phyloP scores from a whole-genome alignment of 345 rosid species.

The Brassica rapa region DNA sequence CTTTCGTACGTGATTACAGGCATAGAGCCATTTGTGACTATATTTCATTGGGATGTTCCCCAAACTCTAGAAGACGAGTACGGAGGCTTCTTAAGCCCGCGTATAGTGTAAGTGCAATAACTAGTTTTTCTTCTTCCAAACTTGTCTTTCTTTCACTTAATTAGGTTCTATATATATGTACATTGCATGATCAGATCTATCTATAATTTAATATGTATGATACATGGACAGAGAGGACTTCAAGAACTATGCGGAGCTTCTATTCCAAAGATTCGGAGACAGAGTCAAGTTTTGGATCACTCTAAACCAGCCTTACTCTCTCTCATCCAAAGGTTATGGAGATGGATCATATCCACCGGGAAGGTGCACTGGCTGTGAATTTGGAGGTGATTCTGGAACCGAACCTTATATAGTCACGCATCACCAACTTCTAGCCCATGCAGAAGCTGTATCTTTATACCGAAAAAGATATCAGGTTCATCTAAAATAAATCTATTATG shows the following conservation, averaged over 20 bases:
- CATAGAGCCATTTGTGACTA: slow-evolving; percentile 38
- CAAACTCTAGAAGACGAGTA: slow-evolving; percentile 37
- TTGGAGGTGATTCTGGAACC: slow-evolving; percentile 25
- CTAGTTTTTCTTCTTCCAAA: neutral
- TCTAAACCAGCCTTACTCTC: slow-evolving; percentile 41
- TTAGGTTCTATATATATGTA: neutral
- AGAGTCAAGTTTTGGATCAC: slow-evolving; percentile 38
- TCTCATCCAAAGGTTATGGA: slow-evolving; percentile 19
- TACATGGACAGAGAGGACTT: neutral
- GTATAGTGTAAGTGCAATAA: slow-evolving; percentile 33
- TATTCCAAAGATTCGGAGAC: slow-evolving; percentile 33
- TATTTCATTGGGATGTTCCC: slow-evolving; percentile 43
- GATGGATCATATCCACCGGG: no score
- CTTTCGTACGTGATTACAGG: slow-evolving; percentile 17
- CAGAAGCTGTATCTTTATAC: slow-evolving; percentile 38
- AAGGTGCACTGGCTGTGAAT: neutral
- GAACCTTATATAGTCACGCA: slow-evolving; percentile 52
- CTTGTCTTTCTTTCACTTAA: neutral
- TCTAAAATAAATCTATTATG: no score
- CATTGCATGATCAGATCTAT: neutral
- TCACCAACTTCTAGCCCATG: slow-evolving; percentile 48
- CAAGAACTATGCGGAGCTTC: slow-evolving; percentile 22
- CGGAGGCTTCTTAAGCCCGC: slow-evolving; percentile 33
- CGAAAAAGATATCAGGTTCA: slow-evolving; percentile 31
- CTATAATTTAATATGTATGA: neutral